Evolutionary conservation across 2,329 filamentous ascomycete genomes (phyloP).

Genomic region (Seiridium cupressi): DNA sequence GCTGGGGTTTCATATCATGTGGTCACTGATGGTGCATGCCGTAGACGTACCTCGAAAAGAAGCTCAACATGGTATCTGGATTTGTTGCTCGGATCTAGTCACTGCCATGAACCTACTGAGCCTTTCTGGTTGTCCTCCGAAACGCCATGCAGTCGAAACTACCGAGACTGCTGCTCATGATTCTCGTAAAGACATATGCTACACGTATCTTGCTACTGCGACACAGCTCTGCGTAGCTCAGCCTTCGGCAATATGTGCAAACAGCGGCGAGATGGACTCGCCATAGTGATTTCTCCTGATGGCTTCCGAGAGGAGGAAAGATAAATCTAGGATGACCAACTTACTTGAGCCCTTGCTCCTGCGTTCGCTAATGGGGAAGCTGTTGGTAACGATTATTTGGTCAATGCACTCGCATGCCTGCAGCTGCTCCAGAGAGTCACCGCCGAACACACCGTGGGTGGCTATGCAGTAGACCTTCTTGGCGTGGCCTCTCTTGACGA

Average conservation of each 20-base stretch:
- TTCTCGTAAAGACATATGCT: conserved; percentile 1
- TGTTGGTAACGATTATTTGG: conserved; percentile 92
- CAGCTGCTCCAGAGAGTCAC: conserved; percentile 84
- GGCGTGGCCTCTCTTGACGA: conserved; percentile 86
- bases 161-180: background rate
- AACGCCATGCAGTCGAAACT: conserved; percentile 11
- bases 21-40: conserved; percentile 1
- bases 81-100: conserved; percentile 10
- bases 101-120: background rate
- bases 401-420: conserved; percentile 92
- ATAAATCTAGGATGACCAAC: conserved; percentile 85
- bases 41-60: conserved; percentile 1
- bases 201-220: background rate
- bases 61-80: conserved; percentile 9
- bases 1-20: conserved; percentile 48
- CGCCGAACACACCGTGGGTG: conserved; percentile 92
- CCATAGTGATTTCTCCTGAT: conserved; percentile 97
- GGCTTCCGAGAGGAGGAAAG: conserved; percentile 82
- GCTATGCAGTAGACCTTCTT: conserved; percentile 97
- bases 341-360: conserved; percentile 73
- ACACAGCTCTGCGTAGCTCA: background rate
- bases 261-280: conserved; percentile 72
- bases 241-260: conserved; percentile 61
- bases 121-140: background rate
- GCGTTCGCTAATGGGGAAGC: conserved; percentile 83